These are phyloP conservation scores for Entamoeba histolytica DNA, from an alignment of 208 protist genomes.

Conservation along the genomic window DNA sequence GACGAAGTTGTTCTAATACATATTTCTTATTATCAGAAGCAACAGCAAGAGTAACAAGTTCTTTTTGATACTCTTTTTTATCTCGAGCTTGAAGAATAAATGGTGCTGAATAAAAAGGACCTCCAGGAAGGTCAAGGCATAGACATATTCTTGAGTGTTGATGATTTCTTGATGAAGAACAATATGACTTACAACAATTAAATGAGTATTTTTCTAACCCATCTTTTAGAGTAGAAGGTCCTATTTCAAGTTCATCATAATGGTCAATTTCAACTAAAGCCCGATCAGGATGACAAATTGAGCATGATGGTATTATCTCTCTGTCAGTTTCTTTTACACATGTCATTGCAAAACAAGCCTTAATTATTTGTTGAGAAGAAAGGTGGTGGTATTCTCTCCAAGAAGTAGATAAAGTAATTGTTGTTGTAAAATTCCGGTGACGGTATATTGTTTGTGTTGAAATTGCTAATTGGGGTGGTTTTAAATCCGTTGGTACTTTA, in stretches of 20 bases:
- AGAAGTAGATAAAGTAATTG: neutral
- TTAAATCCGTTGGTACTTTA: neutral
- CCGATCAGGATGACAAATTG: neutral
- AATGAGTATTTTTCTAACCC: neutral
- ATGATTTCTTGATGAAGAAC: neutral
- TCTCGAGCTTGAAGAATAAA: neutral
- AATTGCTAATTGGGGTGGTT: neutral
- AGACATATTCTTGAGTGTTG: neutral
- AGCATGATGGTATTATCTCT: neutral
- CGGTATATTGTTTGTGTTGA: neutral
- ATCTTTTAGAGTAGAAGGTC: neutral
- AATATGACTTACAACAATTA: neutral
- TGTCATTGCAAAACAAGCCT: neutral
- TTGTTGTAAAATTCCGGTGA: neutral
- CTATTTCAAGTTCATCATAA: neutral
- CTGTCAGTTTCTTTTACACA: neutral
- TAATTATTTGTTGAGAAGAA: neutral
- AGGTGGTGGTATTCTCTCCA: neutral
- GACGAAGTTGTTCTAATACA: neutral
- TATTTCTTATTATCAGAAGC: neutral
- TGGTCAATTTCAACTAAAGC: neutral
- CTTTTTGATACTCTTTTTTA: neutral
- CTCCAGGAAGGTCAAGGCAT: neutral
- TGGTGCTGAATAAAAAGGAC: neutral
- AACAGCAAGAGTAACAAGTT: neutral